These are phyloP conservation scores for Rhizophora mangle DNA, from an alignment of 345 rosid species.

Conservation along the genomic window DNA sequence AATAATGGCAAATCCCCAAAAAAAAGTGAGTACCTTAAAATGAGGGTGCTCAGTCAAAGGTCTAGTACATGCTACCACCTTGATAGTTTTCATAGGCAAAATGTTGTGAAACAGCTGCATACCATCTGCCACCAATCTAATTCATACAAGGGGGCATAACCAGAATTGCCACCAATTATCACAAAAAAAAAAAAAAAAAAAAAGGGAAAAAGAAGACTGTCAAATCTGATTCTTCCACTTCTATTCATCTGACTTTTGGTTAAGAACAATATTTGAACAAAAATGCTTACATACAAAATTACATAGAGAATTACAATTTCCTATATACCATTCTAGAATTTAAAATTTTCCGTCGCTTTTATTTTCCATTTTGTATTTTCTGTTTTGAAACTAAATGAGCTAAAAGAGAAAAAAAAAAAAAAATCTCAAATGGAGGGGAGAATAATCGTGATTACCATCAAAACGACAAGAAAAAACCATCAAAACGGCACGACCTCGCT, in stretches of 20 bases:
- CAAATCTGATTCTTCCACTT: slow-evolving; percentile 7
- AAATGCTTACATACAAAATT: slow-evolving; percentile 44
- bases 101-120: not conserved
- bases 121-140: not conserved
- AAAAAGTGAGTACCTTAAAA: too few relatives aligned
- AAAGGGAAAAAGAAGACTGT: not conserved
- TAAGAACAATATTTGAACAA: slow-evolving; percentile 3
- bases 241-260: slow-evolving; percentile 13
- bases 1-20: too few relatives aligned
- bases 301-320: slow-evolving; percentile 38
- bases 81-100: not conserved
- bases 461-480: slow-evolving; percentile 15
- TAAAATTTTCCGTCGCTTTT: slow-evolving; percentile 1
- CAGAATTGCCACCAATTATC: too few relatives aligned
- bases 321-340: slow-evolving; percentile 35
- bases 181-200: not conserved
- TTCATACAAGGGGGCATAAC: too few relatives aligned
- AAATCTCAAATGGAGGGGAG: too few relatives aligned
- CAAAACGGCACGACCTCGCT: slow-evolving; percentile 73
- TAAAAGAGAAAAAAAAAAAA: not conserved
- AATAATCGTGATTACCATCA: not conserved
- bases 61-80: too few relatives aligned
- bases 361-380: not conserved
- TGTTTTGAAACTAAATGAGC: not conserved
- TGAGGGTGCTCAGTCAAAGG: too few relatives aligned